Evolutionary conservation across 2,329 filamentous ascomycete genomes (phyloP).

Genomic region (Lasiodiplodia sp.): DNA sequence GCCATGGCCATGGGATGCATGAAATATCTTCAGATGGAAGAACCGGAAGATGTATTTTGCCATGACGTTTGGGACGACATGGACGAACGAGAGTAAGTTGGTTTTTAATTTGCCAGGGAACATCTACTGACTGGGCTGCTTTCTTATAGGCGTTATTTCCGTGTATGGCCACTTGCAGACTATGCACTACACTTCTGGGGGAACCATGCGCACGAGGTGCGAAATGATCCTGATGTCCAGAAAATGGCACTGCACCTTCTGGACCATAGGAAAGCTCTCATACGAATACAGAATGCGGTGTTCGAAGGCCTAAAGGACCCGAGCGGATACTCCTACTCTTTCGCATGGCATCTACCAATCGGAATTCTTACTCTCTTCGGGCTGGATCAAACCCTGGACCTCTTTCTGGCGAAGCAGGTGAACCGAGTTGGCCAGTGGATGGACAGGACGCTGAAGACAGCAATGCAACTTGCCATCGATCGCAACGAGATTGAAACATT

Average conservation of each 20-base stretch:
- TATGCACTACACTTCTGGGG: not conserved
- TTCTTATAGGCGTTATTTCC: not conserved
- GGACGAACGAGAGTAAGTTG: not conserved
- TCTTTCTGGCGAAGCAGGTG: not conserved
- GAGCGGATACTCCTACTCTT: not conserved
- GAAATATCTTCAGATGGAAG: not conserved
- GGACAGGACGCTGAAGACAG: not conserved
- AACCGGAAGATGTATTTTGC: not conserved
- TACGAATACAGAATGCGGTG: not conserved
- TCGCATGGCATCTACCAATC: not conserved
- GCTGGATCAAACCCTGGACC: not conserved
- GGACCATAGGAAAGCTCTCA: not conserved
- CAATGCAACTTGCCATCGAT: not conserved
- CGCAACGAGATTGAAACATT: not conserved
- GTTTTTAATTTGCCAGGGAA: not conserved
- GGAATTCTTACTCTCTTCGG: not conserved
- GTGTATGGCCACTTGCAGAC: not conserved
- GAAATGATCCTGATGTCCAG: not conserved
- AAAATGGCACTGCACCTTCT: not conserved
- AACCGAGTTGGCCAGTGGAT: not conserved
- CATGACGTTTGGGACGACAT: not conserved
- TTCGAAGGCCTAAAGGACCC: not conserved
- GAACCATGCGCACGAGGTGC: not conserved
- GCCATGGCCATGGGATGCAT: not conserved
- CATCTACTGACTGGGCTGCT: not conserved